Evolutionary conservation across 768 basidiomycete species (phyloP), one percentile per base, ranked within the genome.

Genomic region (Mycena filopes): DNA sequence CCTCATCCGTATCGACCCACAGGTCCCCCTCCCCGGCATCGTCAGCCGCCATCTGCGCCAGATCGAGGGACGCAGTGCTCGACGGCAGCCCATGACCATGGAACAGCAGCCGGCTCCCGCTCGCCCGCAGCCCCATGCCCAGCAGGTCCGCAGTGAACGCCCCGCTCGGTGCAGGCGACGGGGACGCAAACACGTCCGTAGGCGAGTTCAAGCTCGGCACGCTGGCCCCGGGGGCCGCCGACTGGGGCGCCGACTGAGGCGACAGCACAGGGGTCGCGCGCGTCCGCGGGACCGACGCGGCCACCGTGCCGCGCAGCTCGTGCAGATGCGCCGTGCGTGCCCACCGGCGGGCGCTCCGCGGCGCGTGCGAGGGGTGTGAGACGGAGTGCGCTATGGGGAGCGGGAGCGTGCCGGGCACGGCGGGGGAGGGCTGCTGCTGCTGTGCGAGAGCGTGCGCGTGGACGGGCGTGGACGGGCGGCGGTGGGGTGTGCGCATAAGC

Each of bases 271-370:
- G 13, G 3, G 29, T 2, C 15, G 25, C 15, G 25, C 41, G 26
- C 56, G n/a, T 26, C 46, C 29, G 54, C 41, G 1, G 42, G 46
- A 0, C 46, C 46, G 12, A 41, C 28, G 28, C 54, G 18, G 51
- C 25, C 23, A 23, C 51, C 8, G 41, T 57, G 18, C 63, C 53
- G 46, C 79, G 77, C 70, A 87, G 80, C 67, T 87, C 84, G 54
- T 87, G 86, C 43, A 87, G 51, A 68, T 87, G 86, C 9, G 86
- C 82, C 7, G 77, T 84, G 11, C 82, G 75, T 40, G 84, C 85
- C 79, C 82, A 83, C 9, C 79, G 77, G 46, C 78, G 80, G 23
- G 79, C 79, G 48, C 78, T 75, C 42, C 58, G 50, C 18, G 77
- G 79, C 16, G 47, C 64, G 28, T 63, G 64, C 18, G 59, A 26